Evolutionary conservation across 305 asterid species (phyloP).

Genomic region (Fraxinus baroniana): DNA sequence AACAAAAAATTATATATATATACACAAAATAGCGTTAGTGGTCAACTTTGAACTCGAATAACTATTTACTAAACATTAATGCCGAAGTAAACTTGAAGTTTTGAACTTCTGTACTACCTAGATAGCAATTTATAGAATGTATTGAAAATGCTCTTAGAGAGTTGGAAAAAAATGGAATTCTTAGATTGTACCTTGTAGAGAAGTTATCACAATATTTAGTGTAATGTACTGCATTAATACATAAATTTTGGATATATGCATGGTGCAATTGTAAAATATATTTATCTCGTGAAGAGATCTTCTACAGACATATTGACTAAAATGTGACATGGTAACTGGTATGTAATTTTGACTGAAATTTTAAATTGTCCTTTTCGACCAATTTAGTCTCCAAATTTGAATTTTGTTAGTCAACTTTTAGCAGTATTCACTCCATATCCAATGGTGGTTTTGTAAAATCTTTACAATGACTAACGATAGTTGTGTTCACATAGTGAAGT

Average conservation of each 20-base stretch:
- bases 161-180: neutral
- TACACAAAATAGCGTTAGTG: neutral
- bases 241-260: neutral
- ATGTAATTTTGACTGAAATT: neutral
- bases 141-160: neutral
- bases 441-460: neutral
- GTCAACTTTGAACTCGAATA: neutral
- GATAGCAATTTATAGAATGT: neutral
- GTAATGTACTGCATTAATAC: neutral
- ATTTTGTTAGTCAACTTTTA: neutral
- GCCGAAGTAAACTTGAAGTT: neutral
- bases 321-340: neutral
- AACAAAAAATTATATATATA: no score
- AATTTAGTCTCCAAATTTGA: neutral
- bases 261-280: neutral
- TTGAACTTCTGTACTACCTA: neutral
- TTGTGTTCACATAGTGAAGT: neutral
- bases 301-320: neutral
- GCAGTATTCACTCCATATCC: neutral
- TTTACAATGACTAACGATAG: neutral
- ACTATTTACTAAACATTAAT: neutral
- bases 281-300: neutral
- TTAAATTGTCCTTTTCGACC: neutral
- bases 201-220: neutral
- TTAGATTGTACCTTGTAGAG: neutral